Evolutionary conservation across 2,329 filamentous ascomycete genomes (phyloP).

Genomic region (Xylariaceae sp.): DNA sequence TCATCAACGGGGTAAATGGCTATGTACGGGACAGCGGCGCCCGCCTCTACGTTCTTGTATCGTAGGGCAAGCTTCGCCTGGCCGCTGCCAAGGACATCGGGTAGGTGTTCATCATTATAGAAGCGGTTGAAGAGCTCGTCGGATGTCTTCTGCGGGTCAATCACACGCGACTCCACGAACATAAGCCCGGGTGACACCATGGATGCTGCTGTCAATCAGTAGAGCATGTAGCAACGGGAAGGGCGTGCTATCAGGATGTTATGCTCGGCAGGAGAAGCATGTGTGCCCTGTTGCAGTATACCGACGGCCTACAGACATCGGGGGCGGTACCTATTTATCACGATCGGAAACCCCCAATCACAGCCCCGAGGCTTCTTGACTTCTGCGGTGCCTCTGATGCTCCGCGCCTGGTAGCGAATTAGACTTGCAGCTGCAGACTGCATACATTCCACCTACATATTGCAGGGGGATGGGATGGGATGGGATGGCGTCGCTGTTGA

Average conservation of each 20-base stretch:
- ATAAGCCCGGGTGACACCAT: slow-evolving; percentile 6
- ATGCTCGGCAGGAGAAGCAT: background rate
- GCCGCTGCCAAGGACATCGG: slow-evolving; percentile 2
- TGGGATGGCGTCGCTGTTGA: too few relatives aligned
- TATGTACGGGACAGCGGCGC: slow-evolving; percentile 3
- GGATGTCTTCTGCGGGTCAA: slow-evolving; percentile 1
- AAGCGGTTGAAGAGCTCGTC: slow-evolving; percentile 13
- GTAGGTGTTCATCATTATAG: slow-evolving; percentile 7
- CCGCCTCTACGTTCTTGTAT: slow-evolving; percentile 8
- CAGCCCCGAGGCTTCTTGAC: background rate
- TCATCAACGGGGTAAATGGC: slow-evolving; percentile 13
- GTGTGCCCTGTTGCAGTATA: background rate
- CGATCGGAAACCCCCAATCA: background rate
- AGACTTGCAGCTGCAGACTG: background rate
- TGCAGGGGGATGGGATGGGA: too few relatives aligned
- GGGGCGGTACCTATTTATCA: too few relatives aligned
- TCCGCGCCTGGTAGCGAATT: background rate
- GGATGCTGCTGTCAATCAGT: background rate
- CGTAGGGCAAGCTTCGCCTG: slow-evolving; percentile 10
- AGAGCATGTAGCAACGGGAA: background rate
- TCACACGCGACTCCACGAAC: slow-evolving; percentile 1
- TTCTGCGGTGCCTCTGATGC: background rate
- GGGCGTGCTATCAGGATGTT: background rate
- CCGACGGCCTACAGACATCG: too few relatives aligned
- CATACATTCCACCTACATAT: too few relatives aligned